Base-by-base conservation (phyloP, 257 asterid genomes). In the Haberlea rhodopensis region DNA sequence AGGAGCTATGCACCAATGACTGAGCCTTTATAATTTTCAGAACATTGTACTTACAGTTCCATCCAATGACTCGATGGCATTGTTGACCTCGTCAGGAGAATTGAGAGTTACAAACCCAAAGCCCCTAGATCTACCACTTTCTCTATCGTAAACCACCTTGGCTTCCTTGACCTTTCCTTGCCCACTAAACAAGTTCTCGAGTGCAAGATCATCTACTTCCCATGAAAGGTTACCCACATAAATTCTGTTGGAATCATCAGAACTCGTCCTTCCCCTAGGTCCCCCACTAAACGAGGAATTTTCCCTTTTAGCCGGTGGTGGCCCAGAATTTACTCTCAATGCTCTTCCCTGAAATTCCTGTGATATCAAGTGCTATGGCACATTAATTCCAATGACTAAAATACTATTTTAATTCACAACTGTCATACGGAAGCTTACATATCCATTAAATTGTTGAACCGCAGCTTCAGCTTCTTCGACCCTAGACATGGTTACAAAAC, bases 81-180 rank as follows among this genome's bases (percentile, higher is more conserved):
- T 78, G 70, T 81, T 78, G 71, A 82, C 96, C 78, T 91, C 98
- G 19, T 80, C 76, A 40, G 90, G 67, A 0, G 91, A 69, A 62
- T 79, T 65, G 71, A 73, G 87, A 10, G 98, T 79, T n/a, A 91
- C 98, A 53, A 91, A 91, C 49, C 98, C 98, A 5, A 89, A 91
- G 27, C 98, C 98, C 83, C 87, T 87, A 26, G 96, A 91, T 67
- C 96, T 79, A 45, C 96, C 96, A 61, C 85, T 89, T 15, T 91
- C 96, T 49, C 96, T 81, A 71, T 89, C 96, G 31, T 80, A 89
- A 19, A 91, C 90, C 25, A 91, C 98, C 46, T 68, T 77, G 18
- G 98, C 98, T 62, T 91, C 98, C 75, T 67, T 22, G n/a, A 91
- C 98, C 68, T 65, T 78, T 56, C 98, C 98, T 45, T 87, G 87